Conservation (phyloP, 768 basidiomycete genomes). For the Pleurotus ostreatus region DNA sequence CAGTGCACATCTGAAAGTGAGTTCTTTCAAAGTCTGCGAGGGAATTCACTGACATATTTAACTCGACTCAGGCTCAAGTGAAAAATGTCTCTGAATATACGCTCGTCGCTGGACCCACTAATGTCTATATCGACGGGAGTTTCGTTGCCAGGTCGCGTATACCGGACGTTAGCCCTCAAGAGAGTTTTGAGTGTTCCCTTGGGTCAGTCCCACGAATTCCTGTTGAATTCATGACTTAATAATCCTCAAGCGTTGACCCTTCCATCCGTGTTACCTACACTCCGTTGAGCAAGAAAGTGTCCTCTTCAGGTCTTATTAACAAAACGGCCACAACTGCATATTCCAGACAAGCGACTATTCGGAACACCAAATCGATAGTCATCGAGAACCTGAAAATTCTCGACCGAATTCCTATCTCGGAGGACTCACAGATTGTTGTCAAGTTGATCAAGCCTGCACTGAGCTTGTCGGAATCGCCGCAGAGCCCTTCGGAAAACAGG, state of each 20-base stretch:
- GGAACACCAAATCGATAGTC: constrained; percentile 12
- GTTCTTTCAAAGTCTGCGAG: neutral
- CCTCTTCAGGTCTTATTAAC: neutral
- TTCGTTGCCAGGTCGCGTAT: constrained; percentile 23
- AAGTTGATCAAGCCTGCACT: neutral
- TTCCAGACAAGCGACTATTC: constrained; percentile 8
- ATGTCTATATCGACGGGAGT: constrained; percentile 25
- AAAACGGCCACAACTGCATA: neutral
- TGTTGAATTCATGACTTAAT: neutral
- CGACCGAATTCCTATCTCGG: constrained; percentile 14
- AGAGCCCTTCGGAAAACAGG: neutral
- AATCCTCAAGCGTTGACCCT: neutral
- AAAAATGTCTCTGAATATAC: too few species aligned
- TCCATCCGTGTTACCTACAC: constrained; percentile 2
- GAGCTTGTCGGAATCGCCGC: neutral
- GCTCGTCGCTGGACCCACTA: constrained; percentile 19
- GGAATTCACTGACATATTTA: too few species aligned
- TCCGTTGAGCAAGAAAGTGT: neutral
- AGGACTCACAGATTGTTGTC: neutral
- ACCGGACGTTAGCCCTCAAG: constrained; percentile 20
- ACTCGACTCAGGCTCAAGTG: too few species aligned
- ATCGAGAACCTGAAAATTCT: constrained; percentile 10
- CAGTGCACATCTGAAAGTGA: constrained; percentile 17
- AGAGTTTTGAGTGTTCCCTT: neutral
- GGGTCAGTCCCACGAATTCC: too few species aligned